phyloP scores from a whole-genome alignment of 202 grass and related monocot species.

The Schoenoplectus triqueter region DNA sequence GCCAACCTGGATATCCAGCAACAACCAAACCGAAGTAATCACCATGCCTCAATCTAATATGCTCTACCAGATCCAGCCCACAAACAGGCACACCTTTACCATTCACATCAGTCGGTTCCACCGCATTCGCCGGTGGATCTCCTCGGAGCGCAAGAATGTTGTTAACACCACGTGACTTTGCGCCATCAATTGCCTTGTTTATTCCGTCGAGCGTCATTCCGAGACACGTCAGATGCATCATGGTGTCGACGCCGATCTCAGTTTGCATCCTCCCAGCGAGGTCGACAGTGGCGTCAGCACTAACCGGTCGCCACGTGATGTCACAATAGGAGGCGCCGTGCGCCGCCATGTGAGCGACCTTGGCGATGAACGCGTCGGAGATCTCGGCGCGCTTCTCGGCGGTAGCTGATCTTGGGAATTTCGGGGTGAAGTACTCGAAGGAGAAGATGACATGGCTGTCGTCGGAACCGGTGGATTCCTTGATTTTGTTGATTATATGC shows the following conservation, averaged over 20 bases:
- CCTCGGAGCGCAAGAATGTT: conserved; percentile 46
- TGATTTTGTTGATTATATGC: conserved; percentile 43
- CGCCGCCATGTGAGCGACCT: conserved; percentile 38
- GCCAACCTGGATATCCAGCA: conserved; percentile 48
- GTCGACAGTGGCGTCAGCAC: conserved; percentile 38
- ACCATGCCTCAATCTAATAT: conserved; percentile 43
- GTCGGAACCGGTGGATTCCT: conserved; percentile 3
- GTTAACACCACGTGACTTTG: neutral
- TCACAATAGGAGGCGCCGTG: conserved; percentile 44
- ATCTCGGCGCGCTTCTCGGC: neutral
- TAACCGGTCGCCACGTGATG: conserved; percentile 42
- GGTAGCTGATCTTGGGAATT: neutral
- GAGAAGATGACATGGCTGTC: conserved; percentile 41
- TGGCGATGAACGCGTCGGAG: conserved; percentile 37
- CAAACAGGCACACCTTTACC: conserved; percentile 21
- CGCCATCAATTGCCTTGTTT: conserved; percentile 31
- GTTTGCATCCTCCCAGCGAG: conserved; percentile 42
- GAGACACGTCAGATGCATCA: conserved; percentile 47
- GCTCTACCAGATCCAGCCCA: conserved; percentile 44
- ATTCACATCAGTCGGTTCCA: neutral
- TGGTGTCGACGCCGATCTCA: conserved; percentile 42
- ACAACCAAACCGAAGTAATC: conserved; percentile 39
- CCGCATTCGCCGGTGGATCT: conserved; percentile 26
- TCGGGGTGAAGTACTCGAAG: conserved; percentile 47
- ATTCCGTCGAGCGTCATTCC: conserved; percentile 41